Percentiles rank a stretch among this genome's conserved stretches.
phyloP scores from a whole-genome alignment of 2,329 filamentous ascomycete genomes.

The Pseudocercospora vitis region DNA sequence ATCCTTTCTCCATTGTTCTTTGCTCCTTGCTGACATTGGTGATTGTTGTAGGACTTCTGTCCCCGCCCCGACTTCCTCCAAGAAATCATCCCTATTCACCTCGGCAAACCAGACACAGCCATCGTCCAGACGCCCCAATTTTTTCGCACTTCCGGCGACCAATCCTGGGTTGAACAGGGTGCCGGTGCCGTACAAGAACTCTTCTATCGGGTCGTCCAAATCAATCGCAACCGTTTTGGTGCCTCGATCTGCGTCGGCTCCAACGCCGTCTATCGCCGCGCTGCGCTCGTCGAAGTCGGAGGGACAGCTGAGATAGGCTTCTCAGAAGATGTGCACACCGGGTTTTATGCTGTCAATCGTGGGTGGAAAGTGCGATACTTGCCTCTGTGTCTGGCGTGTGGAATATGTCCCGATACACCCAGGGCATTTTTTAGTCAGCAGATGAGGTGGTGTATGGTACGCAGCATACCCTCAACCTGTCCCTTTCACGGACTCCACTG shows the following conservation, averaged over 20 bases:
- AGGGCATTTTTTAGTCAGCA: constrained; percentile 48
- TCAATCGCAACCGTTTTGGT: constrained; percentile 45
- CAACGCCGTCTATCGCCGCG: constrained; percentile 45
- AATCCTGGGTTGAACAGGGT: constrained; percentile 49
- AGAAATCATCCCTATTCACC: constrained; percentile 44
- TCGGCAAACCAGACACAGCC: constrained; percentile 42
- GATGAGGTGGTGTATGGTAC: constrained; percentile 45
- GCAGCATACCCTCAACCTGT: background rate
- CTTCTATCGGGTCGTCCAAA: constrained; percentile 48
- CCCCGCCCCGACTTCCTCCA: constrained; percentile 44
- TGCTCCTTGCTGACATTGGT: background rate
- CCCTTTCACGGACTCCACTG: background rate
- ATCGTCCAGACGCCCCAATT: constrained; percentile 48
- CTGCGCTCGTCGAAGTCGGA: constrained; percentile 43
- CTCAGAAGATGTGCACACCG: constrained; percentile 49
- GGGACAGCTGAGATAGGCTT: constrained; percentile 47
- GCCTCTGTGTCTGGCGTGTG: constrained; percentile 45
- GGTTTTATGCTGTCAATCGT: constrained; percentile 45
- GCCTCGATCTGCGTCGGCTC: constrained; percentile 47
- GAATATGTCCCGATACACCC: constrained; percentile 47
- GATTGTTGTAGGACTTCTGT: constrained; percentile 40
- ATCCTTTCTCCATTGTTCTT: background rate
- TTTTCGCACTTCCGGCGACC: constrained; percentile 43
- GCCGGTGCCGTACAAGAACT: constrained; percentile 46
- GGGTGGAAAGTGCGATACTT: constrained; percentile 48